Conservation (phyloP, 768 basidiomycete species). For the Phaffia tasmanica region DNA sequence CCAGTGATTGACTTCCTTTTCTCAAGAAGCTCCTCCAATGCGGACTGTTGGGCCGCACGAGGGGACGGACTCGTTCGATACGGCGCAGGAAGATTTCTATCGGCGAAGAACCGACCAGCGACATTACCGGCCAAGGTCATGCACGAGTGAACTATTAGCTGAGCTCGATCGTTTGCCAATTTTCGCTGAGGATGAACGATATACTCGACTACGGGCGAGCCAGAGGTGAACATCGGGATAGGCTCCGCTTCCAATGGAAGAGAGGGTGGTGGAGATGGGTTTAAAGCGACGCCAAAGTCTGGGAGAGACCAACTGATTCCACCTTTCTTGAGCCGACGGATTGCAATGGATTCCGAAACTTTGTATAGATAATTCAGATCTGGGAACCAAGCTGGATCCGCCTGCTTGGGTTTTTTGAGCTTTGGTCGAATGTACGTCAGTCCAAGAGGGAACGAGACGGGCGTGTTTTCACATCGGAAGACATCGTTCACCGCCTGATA, state of each 20-base stretch:
- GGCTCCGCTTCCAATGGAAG: constrained; percentile 1
- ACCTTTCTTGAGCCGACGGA: constrained; percentile 15
- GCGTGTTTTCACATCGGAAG: constrained; percentile 24
- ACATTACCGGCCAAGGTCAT: constrained; percentile 71
- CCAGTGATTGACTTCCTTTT: constrained; percentile 41
- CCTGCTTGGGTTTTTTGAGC: constrained; percentile 1
- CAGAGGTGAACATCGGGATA: constrained; percentile 36
- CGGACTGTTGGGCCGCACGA: constrained; percentile 33
- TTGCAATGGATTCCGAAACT: constrained; percentile 13
- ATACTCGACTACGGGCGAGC: constrained; percentile 49
- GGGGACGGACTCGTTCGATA: constrained; percentile 45
- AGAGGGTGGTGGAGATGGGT: constrained; percentile 14
- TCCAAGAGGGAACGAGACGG: constrained; percentile 7
- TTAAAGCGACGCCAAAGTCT: constrained; percentile 9
- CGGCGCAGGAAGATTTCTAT: constrained; percentile 52
- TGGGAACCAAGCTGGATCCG: constrained; percentile 5
- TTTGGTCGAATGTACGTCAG: not conserved
- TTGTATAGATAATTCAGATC: constrained; percentile 18
- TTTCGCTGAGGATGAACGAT: constrained; percentile 37
- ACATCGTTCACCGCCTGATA: constrained; percentile 57
- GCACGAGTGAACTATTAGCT: constrained; percentile 56
- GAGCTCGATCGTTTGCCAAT: constrained; percentile 31
- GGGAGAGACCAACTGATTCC: constrained; percentile 23
- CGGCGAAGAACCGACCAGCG: constrained; percentile 59
- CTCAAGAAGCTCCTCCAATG: constrained; percentile 44